phyloP scores from a whole-genome alignment of 2,329 filamentous ascomycete species.

The Byssoonygena ceratinophila region DNA sequence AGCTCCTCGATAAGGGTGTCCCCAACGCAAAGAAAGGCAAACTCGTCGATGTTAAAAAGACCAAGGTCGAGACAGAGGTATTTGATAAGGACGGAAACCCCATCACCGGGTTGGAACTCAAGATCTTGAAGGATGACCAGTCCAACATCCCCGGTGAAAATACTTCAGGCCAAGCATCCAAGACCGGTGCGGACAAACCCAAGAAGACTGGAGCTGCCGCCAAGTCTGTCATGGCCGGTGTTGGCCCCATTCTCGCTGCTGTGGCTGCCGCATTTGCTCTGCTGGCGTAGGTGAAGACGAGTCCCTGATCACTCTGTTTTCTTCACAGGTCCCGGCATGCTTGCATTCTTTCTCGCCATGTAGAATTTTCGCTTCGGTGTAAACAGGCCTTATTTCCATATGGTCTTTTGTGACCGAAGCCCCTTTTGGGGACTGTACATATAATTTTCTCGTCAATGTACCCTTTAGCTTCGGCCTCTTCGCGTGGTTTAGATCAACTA shows the following conservation, averaged over 20 bases:
- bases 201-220: conserved; percentile 16
- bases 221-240: conserved; percentile 11
- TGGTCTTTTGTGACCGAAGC: too few relatives aligned
- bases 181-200: conserved; percentile 12
- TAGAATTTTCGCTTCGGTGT: neutral
- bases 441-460: too few relatives aligned
- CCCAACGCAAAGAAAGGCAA: conserved; percentile 52
- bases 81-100: conserved; percentile 45
- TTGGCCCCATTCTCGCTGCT: conserved; percentile 7
- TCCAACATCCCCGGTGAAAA: conserved; percentile 47
- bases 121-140: conserved; percentile 40
- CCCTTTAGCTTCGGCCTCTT: too few relatives aligned
- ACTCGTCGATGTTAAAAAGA: conserved; percentile 50
- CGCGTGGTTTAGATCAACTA: too few relatives aligned
- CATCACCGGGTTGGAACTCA: conserved; percentile 55
- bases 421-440: too few relatives aligned
- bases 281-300: conserved; percentile 8
- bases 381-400: neutral
- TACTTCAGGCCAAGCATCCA: conserved; percentile 19
- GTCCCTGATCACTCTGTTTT: neutral
- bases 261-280: conserved; percentile 10
- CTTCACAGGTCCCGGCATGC: neutral
- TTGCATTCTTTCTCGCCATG: neutral
- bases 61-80: conserved; percentile 48
- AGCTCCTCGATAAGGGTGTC: conserved; percentile 68